Evolutionary conservation across 139 green algal genomes (phyloP).

Genomic region (Eudorina sp.): DNA sequence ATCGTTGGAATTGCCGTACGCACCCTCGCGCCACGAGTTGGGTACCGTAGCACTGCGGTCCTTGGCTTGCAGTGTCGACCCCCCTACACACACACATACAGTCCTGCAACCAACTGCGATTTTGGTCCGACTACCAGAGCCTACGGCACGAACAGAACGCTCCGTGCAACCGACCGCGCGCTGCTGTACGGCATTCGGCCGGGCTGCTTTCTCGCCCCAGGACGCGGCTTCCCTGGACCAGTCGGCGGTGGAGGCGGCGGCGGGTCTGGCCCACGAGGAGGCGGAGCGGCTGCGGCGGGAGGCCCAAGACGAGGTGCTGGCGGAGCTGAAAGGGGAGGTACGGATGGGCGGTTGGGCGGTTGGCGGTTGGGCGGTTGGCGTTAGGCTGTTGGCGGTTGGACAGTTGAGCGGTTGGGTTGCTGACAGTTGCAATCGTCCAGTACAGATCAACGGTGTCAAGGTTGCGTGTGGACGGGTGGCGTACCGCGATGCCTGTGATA

Average conservation of each 20-base stretch:
- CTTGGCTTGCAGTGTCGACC: too few relatives aligned
- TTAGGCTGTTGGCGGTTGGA: background rate
- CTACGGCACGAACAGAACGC: too few relatives aligned
- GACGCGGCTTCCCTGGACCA: background rate
- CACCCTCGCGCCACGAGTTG: too few relatives aligned
- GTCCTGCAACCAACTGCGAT: too few relatives aligned
- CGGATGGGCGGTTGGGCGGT: background rate
- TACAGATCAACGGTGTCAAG: background rate
- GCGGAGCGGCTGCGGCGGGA: slow-evolving; percentile 14
- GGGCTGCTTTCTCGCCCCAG: background rate
- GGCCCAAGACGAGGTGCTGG: slow-evolving; percentile 29
- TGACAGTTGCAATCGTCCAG: background rate
- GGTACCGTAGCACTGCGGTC: too few relatives aligned
- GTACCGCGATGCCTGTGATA: background rate
- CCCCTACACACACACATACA: too few relatives aligned
- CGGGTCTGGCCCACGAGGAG: background rate
- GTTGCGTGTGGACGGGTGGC: background rate
- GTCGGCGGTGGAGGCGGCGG: background rate
- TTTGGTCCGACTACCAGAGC: too few relatives aligned
- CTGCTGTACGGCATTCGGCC: background rate
- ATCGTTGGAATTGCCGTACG: too few relatives aligned
- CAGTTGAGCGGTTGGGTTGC: background rate
- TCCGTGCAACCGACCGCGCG: too few relatives aligned
- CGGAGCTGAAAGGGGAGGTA: slow-evolving; percentile 29
- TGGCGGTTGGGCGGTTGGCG: background rate